phyloP scores from a whole-genome alignment of 139 green algal genomes.

The Penium margaritaceum region DNA sequence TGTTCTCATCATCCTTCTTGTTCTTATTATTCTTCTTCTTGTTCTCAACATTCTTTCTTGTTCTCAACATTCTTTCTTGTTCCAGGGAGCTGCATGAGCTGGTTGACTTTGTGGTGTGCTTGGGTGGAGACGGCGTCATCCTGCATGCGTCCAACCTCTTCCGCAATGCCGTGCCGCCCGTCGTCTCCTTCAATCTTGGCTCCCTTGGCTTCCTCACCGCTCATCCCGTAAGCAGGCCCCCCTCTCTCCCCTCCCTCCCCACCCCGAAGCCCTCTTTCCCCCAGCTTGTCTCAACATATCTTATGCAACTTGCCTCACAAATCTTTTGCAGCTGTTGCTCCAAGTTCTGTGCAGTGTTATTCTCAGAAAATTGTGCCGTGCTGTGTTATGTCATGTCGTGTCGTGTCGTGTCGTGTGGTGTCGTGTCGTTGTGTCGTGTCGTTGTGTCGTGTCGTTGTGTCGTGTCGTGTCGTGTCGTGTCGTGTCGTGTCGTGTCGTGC shows the following conservation, averaged over 20 bases:
- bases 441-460: no score
- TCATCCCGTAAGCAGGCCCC: slow-evolving; percentile 48
- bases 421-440: no score
- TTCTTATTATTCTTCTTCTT: background rate
- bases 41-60: background rate
- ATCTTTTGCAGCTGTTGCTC: no score
- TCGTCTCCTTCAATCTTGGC: slow-evolving; percentile 93
- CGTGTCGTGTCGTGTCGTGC: no score
- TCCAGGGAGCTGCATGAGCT: slow-evolving; percentile 27
- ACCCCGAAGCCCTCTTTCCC: no score
- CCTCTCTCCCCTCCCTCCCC: slow-evolving; percentile 15
- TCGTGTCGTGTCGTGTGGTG: no score
- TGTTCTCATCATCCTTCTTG: background rate
- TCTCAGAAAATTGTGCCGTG: no score
- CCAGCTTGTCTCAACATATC: no score
- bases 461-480: no score
- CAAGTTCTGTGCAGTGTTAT: no score
- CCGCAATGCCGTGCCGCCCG: slow-evolving; percentile 47
- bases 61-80: background rate
- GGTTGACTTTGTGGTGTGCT: slow-evolving; percentile 90
- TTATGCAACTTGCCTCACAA: no score
- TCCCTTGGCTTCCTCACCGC: slow-evolving; percentile 94
- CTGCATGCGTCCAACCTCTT: slow-evolving; percentile 85
- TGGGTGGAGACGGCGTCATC: slow-evolving; percentile 92
- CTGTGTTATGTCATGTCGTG: no score